Evolutionary conservation across 2,329 filamentous ascomycete species (phyloP).

Genomic region (Tympanopsis confertula): DNA sequence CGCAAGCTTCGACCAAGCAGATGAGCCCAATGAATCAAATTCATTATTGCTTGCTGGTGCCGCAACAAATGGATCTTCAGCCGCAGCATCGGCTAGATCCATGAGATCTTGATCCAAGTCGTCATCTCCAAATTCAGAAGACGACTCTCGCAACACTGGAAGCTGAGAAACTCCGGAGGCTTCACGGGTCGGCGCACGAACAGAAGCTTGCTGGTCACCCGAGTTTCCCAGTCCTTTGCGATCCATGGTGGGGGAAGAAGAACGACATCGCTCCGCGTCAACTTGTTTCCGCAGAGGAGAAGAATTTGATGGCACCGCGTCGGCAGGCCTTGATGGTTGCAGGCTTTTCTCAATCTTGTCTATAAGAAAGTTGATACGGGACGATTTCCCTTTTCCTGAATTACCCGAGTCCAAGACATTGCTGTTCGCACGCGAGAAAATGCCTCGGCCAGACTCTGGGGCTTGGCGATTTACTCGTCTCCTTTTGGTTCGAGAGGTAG

Average conservation of each 20-base stretch:
- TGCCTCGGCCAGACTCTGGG: neutral
- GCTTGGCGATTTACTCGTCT: neutral
- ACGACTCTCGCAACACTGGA: neutral
- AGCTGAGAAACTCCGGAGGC: no score
- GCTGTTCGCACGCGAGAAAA: neutral
- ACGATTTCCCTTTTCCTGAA: neutral
- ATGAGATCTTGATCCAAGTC: neutral
- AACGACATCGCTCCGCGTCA: no score
- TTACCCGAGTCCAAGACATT: neutral
- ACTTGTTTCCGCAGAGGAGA: neutral
- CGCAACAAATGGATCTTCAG: neutral
- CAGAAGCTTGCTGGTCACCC: no score
- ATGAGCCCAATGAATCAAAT: no score
- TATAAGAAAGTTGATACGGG: neutral
- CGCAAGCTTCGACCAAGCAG: neutral
- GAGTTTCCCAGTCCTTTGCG: no score
- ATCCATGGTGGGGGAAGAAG: no score
- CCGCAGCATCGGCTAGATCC: neutral
- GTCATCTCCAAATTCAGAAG: neutral
- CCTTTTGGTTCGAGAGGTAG: neutral
- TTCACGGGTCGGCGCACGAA: no score
- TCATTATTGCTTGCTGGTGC: neutral
- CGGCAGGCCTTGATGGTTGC: neutral
- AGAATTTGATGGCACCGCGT: neutral
- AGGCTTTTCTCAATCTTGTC: conserved; percentile 1